These are phyloP conservation scores for Psilocybe cyanescens DNA, from an alignment of 768 basidiomycete genomes.

Conservation along the genomic window DNA sequence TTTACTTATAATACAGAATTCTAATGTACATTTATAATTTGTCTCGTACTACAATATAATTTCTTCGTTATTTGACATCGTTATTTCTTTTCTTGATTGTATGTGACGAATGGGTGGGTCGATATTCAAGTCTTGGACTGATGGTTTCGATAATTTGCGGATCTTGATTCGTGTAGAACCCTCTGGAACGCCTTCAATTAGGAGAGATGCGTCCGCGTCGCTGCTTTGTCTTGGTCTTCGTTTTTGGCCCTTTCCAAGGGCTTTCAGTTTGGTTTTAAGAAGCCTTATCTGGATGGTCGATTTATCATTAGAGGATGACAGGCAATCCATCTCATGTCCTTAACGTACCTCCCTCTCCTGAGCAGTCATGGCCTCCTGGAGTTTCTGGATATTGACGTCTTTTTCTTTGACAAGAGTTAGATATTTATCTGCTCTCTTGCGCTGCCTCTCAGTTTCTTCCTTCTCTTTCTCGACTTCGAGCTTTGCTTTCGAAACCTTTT, in stretches of 20 bases:
- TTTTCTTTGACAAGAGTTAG: background rate
- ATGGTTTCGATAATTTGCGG: background rate
- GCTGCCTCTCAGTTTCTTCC: constrained; percentile 6
- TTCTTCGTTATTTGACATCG: background rate
- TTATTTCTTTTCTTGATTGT: background rate
- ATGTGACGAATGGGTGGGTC: background rate
- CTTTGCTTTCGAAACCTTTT: background rate
- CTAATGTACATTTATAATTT: background rate
- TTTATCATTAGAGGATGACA: background rate
- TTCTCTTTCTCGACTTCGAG: background rate
- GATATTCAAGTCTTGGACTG: background rate
- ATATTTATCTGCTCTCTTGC: constrained; percentile 6
- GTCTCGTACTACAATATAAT: background rate
- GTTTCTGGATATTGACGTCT: background rate
- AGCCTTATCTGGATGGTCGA: background rate
- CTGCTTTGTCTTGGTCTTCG: background rate
- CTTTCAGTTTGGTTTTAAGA: constrained; percentile 3
- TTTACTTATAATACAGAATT: background rate
- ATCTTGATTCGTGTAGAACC: background rate
- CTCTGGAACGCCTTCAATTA: background rate
- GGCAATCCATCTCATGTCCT: background rate
- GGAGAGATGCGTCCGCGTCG: constrained; percentile 1
- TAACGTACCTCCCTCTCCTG: constrained; percentile 4
- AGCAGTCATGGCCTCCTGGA: background rate
- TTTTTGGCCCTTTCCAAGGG: background rate